These are phyloP conservation scores for Aspergillus sp. DNA, from an alignment of 2,329 filamentous ascomycete species.

Conservation along the genomic window DNA sequence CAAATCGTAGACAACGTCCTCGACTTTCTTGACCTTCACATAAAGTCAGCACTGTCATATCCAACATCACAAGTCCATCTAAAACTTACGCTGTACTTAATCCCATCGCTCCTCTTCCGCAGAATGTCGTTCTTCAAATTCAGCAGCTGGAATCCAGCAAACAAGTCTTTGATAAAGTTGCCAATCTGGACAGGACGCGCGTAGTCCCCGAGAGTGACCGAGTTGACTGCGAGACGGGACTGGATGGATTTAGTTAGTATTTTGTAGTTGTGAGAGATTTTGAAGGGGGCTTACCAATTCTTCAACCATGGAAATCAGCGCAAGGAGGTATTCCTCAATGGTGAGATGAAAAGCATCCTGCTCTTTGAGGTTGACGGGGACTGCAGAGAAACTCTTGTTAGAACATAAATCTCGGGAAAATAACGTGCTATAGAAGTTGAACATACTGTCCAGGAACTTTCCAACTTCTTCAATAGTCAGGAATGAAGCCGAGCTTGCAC, in stretches of 20 bases:
- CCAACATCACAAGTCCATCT: neutral
- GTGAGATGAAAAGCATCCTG: constrained; percentile 89
- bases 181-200: constrained; percentile 80
- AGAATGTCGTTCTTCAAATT: constrained; percentile 96
- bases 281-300: constrained; percentile 58
- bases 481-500: constrained; percentile 60
- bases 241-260: constrained; percentile 19
- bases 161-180: constrained; percentile 89
- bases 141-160: constrained; percentile 92
- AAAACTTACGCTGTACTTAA: constrained; percentile 73
- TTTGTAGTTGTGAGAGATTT: neutral
- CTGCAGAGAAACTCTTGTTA: constrained; percentile 39
- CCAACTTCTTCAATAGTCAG: constrained; percentile 87
- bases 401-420: constrained; percentile 2
- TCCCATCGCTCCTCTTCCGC: constrained; percentile 79
- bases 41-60: constrained; percentile 1
- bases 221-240: constrained; percentile 86
- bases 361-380: constrained; percentile 87
- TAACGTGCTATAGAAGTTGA: neutral
- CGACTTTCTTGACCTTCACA: constrained; percentile 79
- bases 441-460: constrained; percentile 65
- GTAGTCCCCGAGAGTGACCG: constrained; percentile 87
- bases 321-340: constrained; percentile 93
- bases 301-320: constrained; percentile 80
- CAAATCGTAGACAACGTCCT: constrained; percentile 96